Base-by-base conservation (phyloP, 371 early-diverging fungal genomes). In the Cladochytrium tenue region DNA sequence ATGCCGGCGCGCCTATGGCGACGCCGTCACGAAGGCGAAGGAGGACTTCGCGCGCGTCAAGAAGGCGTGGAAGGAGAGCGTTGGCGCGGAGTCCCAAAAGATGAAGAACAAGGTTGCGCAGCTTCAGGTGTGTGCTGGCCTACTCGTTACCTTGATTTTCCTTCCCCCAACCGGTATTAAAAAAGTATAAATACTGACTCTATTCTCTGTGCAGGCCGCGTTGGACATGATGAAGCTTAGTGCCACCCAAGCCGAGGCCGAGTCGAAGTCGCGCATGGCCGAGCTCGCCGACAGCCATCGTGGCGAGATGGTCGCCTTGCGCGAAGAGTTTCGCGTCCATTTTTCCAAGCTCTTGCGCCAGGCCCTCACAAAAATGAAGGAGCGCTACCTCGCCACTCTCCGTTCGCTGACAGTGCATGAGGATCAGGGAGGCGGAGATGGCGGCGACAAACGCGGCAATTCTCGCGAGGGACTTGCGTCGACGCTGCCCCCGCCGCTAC, bases 1-100 rank as follows among this genome's bases (percentile, higher is more conserved):
- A 50, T 77, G 75, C 36, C 25, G 67, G 27, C 51, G 25, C 26
- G 78, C 78, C 36, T 77, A 77, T 58, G 67, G 75, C 32, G 58
- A 28, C 4, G 78, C 78, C 4, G 61, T 77, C 33, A 33, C 7
- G 56, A 66, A 65, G 56, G 35, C 72, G 30, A 76, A 76, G 62
- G 53, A 60, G 3, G 76, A 76, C 33, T 73, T 67, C 51, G 34
- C 28, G 52, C n/a, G 50, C 43, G 50, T 70, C 3, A 57, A 70
- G 53, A 23, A 56, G 34, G 34, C 20, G 43, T 43, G 43, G 43
- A 13, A 43, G 43, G 43, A 43, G 43, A 43, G 43, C 43, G 20
- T 7, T 20, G 43, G 20, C 7, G 43, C 43, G 20, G 43, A 43
- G 13, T 43, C 20, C 20, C 43, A 43, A 20, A 20, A 43, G 13